Evolutionary conservation across 2,329 filamentous ascomycete genomes (phyloP).

Genomic region (Colletotrichum lupini): DNA sequence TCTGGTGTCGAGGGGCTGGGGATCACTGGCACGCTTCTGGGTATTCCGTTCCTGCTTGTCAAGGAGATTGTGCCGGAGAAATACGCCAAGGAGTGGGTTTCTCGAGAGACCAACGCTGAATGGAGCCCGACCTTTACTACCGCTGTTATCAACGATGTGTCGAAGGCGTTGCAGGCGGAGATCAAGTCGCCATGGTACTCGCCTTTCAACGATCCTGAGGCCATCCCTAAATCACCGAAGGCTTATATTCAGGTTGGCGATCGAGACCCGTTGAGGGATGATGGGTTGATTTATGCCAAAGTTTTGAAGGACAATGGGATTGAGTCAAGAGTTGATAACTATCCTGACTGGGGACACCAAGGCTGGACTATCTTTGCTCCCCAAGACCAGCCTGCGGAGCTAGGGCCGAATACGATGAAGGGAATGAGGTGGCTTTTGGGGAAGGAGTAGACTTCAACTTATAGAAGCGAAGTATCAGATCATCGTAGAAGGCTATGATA

Average conservation of each 20-base stretch:
- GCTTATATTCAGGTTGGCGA: constrained; percentile 63
- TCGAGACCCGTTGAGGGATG: constrained; percentile 62
- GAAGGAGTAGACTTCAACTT: neutral
- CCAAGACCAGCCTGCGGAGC: neutral
- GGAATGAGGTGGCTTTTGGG: constrained; percentile 26
- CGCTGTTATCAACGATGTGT: constrained; percentile 41
- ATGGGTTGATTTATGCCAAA: constrained; percentile 62
- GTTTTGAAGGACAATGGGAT: constrained; percentile 56
- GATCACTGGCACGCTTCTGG: constrained; percentile 20
- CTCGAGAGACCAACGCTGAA: constrained; percentile 52
- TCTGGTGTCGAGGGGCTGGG: constrained; percentile 48
- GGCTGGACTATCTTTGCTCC: constrained; percentile 16
- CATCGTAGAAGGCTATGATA: too few relatives aligned
- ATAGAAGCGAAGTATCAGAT: neutral
- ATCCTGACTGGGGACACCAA: constrained; percentile 24
- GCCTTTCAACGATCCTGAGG: constrained; percentile 45
- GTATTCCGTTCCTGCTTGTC: constrained; percentile 19
- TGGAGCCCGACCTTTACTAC: constrained; percentile 47
- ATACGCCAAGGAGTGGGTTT: constrained; percentile 52
- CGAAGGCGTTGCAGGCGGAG: constrained; percentile 44
- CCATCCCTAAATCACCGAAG: constrained; percentile 50
- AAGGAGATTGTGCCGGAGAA: constrained; percentile 42
- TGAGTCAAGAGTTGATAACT: constrained; percentile 52
- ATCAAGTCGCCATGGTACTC: constrained; percentile 42
- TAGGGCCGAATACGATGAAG: constrained; percentile 23